Conservation (phyloP, 805 yeast genomes). For the Yueomyces sp. region DNA sequence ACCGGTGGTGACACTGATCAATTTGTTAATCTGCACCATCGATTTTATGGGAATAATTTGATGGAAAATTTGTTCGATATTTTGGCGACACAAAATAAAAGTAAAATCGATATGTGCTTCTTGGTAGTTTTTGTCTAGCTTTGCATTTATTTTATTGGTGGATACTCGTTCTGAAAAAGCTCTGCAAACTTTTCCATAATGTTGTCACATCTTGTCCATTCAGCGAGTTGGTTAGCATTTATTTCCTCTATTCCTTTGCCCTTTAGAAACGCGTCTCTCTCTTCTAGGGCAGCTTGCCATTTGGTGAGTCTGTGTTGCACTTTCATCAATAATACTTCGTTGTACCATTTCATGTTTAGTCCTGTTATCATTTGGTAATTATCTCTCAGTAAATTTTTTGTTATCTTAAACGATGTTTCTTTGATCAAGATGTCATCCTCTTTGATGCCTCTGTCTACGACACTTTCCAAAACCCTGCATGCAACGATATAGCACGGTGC, state of each 20-base stretch:
- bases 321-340: neutral
- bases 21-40: too few species aligned
- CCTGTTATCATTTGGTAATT: slow-evolving; percentile 3
- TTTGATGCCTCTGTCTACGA: slow-evolving; percentile 4
- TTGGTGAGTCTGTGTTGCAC: slow-evolving; percentile 1
- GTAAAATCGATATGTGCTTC: too few species aligned
- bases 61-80: too few species aligned
- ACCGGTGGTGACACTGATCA: too few species aligned
- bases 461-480: slow-evolving; percentile 4
- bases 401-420: slow-evolving; percentile 1
- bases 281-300: neutral
- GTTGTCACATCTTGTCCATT: neutral
- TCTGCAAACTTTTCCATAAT: neutral
- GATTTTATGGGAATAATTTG: too few species aligned
- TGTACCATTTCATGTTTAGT: slow-evolving; percentile 8
- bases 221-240: neutral
- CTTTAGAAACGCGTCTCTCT: neutral
- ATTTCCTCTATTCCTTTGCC: neutral
- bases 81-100: too few species aligned
- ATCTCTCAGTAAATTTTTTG: neutral
- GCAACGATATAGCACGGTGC: slow-evolving; percentile 1
- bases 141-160: neutral
- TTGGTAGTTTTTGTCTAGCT: neutral
- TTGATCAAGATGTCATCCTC: slow-evolving; percentile 7
- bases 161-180: neutral